A percentile compares a stretch with the other conserved stretches of the same genome.
These are phyloP conservation scores for Irpex sp. DNA, from an alignment of 1,284 basidiomycete species.

Conservation along the genomic window DNA sequence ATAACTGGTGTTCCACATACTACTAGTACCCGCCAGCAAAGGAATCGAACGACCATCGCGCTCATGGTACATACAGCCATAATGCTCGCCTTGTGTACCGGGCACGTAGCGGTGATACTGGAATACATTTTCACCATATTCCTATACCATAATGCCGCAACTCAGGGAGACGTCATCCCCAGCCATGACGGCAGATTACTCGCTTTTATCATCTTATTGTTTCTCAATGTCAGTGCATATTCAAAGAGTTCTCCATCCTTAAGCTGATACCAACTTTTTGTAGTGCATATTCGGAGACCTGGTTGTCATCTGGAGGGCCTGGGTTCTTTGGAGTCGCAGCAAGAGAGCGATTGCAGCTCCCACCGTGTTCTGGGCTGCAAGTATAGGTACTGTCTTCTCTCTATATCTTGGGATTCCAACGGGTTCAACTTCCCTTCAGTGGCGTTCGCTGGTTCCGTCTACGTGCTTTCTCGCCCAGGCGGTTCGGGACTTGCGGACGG, in stretches of 20 bases:
- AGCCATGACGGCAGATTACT: background rate
- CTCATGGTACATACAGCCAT: background rate
- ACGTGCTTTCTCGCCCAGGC: background rate
- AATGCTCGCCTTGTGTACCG: background rate
- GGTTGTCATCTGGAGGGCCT: conserved; percentile 4
- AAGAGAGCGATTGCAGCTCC: background rate
- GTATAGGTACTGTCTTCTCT: background rate
- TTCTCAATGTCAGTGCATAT: background rate
- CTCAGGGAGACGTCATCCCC: background rate
- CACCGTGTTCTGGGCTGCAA: background rate
- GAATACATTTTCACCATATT: background rate
- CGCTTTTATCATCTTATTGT: background rate
- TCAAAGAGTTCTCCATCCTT: background rate
- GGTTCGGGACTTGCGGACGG: background rate
- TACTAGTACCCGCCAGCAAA: background rate
- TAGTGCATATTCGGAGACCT: conserved; percentile 5
- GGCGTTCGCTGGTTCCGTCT: background rate
- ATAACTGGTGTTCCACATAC: background rate
- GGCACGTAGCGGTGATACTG: background rate
- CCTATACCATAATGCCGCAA: background rate
- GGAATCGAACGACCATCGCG: background rate
- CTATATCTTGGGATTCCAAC: no score
- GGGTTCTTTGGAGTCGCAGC: conserved; percentile 4
- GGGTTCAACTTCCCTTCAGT: background rate
- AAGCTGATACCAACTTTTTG: background rate